Conservation (phyloP, 2,329 filamentous ascomycete species). For the Alternaria sp. region DNA sequence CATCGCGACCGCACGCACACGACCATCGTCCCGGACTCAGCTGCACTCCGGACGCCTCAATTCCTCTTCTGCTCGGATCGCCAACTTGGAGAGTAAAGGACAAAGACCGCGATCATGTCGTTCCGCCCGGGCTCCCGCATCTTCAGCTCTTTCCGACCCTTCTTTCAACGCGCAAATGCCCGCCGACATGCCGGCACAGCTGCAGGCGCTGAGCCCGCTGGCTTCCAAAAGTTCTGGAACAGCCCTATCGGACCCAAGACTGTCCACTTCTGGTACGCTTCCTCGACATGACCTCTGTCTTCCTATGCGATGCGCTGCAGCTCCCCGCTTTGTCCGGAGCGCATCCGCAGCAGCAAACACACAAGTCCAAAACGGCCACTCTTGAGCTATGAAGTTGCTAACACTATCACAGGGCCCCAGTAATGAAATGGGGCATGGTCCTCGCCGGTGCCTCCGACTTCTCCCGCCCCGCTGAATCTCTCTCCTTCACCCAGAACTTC, state of each 20-base stretch:
- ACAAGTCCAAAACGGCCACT: background rate
- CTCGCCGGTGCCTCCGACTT: constrained; percentile 93
- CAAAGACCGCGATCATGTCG: constrained; percentile 56
- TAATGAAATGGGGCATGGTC: constrained; percentile 96
- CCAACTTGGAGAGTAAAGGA: constrained; percentile 8
- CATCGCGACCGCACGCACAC: constrained; percentile 21
- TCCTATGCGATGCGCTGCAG: background rate
- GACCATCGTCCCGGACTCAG: constrained; percentile 6
- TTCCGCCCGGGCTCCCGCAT: constrained; percentile 67
- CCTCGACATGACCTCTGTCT: background rate
- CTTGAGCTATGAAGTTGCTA: constrained; percentile 2
- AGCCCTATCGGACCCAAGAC: constrained; percentile 69
- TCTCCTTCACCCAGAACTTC: constrained; percentile 90
- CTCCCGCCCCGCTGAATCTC: constrained; percentile 86
- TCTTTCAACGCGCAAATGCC: constrained; percentile 63
- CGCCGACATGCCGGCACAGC: constrained; percentile 76
- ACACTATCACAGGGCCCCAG: constrained; percentile 73
- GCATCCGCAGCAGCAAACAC: background rate
- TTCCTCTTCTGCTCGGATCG: constrained; percentile 51
- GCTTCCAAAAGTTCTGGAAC: constrained; percentile 74
- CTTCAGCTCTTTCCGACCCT: constrained; percentile 62
- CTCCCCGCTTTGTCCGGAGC: constrained; percentile 17
- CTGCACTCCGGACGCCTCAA: constrained; percentile 13
- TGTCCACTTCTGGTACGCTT: constrained; percentile 91
- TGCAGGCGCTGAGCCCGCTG: constrained; percentile 58